Percentiles rank a stretch among this genome's conserved stretches.
phyloP scores from a whole-genome alignment of 148 eudicot genomes.

The Persicaria maculosa region DNA sequence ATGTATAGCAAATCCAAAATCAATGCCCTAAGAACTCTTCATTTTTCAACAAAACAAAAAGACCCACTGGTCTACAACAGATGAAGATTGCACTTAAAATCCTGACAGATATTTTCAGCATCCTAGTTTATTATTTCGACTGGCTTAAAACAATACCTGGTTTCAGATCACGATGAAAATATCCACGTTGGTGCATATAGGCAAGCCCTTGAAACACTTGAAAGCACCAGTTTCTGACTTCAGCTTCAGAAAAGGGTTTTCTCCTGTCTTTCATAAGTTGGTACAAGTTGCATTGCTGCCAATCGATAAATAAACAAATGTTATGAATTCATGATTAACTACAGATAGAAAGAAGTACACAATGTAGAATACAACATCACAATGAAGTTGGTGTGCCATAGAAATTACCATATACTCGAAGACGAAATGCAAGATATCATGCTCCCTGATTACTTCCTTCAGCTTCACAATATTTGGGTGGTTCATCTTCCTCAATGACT shows the following conservation, averaged over 20 bases:
- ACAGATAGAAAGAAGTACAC: background rate
- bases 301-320: background rate
- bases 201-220: conserved; percentile 96
- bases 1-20: background rate
- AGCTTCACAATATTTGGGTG: conserved; percentile 92
- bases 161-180: conserved; percentile 93
- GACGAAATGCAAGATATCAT: conserved; percentile 69
- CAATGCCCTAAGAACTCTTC: background rate
- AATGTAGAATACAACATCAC: conserved; percentile 8
- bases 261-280: conserved; percentile 70
- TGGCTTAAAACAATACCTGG: conserved; percentile 43
- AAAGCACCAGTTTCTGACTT: conserved; percentile 81
- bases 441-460: conserved; percentile 89
- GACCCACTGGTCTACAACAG: too few species aligned
- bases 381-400: background rate
- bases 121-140: background rate
- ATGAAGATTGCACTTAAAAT: too few species aligned
- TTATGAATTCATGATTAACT: background rate
- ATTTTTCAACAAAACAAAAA: too few species aligned
- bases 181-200: conserved; percentile 88
- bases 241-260: conserved; percentile 67
- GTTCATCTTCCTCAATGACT: conserved; percentile 86
- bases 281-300: conserved; percentile 72
- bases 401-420: conserved; percentile 80
- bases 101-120: too few species aligned